Evolutionary conservation across 2,329 filamentous ascomycete genomes (phyloP), one percentile per base, ranked within the genome.

Genomic region (Knufia fluminis): DNA sequence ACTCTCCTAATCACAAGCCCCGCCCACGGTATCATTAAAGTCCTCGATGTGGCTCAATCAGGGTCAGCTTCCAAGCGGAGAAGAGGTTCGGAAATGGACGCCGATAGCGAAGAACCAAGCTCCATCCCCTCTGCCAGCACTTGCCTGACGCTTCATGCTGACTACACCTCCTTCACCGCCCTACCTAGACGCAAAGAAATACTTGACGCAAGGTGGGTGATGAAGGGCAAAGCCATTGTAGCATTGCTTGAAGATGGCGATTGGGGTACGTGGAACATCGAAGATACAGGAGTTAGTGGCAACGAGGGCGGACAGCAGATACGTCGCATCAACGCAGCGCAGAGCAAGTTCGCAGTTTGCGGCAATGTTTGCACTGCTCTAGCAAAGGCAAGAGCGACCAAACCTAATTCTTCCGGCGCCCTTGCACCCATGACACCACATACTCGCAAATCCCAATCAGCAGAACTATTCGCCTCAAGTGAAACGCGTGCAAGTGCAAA

Each of bases 1-100:
- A 72, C 74, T 39, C 61, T 82, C 9, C 67, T 83, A 7, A 65
- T 82, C 4, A 68, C 72, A 1, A 77, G 80, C 49, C 61, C 69
- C 1, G 48, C 49, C 8, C 69, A 67, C n/a, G 78, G 79, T 4
- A 70, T 68, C 36, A 74, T 78, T 23, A 77, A 78, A 47, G 23
- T 48, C 12, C 23, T 39, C 24, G 17, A 26, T 16, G 20, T 33
- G n/a, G 19, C 23, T 12, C 7, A 19, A 9, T 4, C 33, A 26
- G n/a, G n/a, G 4, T 17, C 17, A 4, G 12, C 23, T 28, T 16
- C 3, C 4, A 48, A 28, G 35, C 35, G 31, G 24, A 48, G 22
- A 28, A 28, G 23, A 20, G 31, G 19, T 28, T 38, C 16, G 3
- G 45, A 48, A 6, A 36, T 16, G 4, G 43, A 33, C 12, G 31